These are phyloP conservation scores for Fusarium nisikadoi DNA, from an alignment of 2,329 filamentous ascomycete species.

Conservation along the genomic window DNA sequence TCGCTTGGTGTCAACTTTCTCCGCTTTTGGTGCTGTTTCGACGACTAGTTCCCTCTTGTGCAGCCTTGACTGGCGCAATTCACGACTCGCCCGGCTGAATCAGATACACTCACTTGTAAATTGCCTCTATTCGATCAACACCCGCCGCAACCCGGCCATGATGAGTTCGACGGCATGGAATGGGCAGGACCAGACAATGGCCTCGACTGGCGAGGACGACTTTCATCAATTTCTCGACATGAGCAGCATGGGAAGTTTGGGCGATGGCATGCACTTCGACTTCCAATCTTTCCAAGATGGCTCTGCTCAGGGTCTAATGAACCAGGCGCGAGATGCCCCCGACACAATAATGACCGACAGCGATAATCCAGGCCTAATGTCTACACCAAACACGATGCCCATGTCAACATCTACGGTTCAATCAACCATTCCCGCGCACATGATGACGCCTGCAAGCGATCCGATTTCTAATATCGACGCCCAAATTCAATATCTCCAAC, in stretches of 20 bases:
- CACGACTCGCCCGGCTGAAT: constrained; percentile 11
- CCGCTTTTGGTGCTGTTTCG: constrained; percentile 28
- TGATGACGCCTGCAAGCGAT: constrained; percentile 59
- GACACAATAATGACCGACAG: constrained; percentile 52
- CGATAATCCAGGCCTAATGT: constrained; percentile 46
- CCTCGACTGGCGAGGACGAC: constrained; percentile 65
- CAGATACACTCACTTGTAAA: constrained; percentile 17
- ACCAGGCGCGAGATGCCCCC: constrained; percentile 44
- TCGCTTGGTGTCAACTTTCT: background rate
- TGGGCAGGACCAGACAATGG: constrained; percentile 65
- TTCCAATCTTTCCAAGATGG: constrained; percentile 65
- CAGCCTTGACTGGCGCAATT: constrained; percentile 17
- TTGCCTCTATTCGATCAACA: constrained; percentile 21
- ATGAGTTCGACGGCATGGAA: constrained; percentile 67
- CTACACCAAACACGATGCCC: constrained; percentile 50
- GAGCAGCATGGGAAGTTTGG: constrained; percentile 63
- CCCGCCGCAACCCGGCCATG: constrained; percentile 48
- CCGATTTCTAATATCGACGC: constrained; percentile 70
- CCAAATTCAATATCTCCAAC: constrained; percentile 73
- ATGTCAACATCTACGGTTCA: constrained; percentile 61
- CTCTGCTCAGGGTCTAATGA: constrained; percentile 48
- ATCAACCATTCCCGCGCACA: constrained; percentile 57
- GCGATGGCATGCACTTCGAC: constrained; percentile 68
- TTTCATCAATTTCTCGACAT: constrained; percentile 74
- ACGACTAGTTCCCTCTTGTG: constrained; percentile 7